Percentiles rank a stretch among this genome's conserved stretches.
Conservation (phyloP, 768 basidiomycete species). For the Suillus weaverae region DNA sequence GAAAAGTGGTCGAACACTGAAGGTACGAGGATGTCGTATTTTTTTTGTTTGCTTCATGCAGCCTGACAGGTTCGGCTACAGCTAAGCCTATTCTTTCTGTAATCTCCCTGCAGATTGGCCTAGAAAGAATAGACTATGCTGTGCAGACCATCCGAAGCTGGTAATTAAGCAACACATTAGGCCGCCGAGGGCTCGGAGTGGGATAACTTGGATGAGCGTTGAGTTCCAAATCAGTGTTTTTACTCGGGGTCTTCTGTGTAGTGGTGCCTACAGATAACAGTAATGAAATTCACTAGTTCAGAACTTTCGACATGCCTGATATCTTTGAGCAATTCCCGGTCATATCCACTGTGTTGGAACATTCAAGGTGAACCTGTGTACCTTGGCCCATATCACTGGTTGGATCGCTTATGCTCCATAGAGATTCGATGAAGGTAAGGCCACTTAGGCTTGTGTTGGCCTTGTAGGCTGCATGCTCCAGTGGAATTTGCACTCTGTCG, state of each 20-base stretch:
- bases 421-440: background rate
- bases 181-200: background rate
- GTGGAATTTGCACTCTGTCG: background rate
- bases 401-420: background rate
- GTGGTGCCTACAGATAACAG: background rate
- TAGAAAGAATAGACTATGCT: slow-evolving; percentile 50
- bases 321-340: background rate
- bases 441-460: background rate
- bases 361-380: background rate
- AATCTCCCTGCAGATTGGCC: slow-evolving; percentile 47
- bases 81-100: slow-evolving; percentile 29
- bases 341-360: background rate
- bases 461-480: background rate
- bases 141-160: slow-evolving; percentile 23
- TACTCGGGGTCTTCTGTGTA: background rate
- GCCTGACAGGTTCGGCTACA: background rate
- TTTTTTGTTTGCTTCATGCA: background rate
- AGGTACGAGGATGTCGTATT: slow-evolving; percentile 23
- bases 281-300: background rate
- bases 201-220: background rate
- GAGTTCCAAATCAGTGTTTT: background rate
- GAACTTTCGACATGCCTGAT: background rate
- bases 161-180: background rate
- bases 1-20: slow-evolving; percentile 33
- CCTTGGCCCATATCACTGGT: background rate